Evolutionary conservation across 1,284 basidiomycete species (phyloP).

Genomic region (Puccinia novopanici): DNA sequence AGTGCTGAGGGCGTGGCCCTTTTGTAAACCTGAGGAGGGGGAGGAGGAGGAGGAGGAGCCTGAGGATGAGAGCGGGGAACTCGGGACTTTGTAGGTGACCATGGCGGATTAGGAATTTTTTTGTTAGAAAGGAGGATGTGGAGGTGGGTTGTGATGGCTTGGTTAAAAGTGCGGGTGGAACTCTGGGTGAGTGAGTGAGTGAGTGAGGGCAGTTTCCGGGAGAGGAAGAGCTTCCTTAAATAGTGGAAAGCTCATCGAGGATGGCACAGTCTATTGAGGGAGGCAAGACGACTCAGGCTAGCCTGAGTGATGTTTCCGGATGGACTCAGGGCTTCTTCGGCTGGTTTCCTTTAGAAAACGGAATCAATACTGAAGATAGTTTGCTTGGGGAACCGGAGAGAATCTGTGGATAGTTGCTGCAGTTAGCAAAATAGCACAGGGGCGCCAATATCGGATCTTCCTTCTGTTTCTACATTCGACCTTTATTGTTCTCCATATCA

Average conservation of each 20-base stretch:
- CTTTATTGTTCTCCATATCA: constrained; percentile 3
- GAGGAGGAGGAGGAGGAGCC: no score
- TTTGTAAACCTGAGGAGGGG: background rate
- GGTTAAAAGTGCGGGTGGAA: background rate
- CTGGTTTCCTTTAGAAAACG: no score
- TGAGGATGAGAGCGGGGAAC: no score
- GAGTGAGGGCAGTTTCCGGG: background rate
- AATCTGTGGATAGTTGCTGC: background rate
- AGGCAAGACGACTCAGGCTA: background rate
- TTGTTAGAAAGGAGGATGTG: no score
- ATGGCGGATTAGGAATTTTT: no score
- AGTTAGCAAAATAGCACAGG: constrained; percentile 11
- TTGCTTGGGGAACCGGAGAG: background rate
- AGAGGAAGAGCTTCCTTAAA: background rate
- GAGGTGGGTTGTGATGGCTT: background rate
- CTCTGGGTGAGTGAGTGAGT: background rate
- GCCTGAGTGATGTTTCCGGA: background rate
- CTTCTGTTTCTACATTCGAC: background rate
- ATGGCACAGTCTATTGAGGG: background rate
- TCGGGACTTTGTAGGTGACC: no score
- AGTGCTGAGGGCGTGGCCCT: background rate
- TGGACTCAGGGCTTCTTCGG: constrained; percentile 2
- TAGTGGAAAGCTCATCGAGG: background rate
- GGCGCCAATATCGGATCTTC: background rate
- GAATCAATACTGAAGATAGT: no score